Evolutionary conservation across 2,329 filamentous ascomycete species (phyloP).

Genomic region (Onygena corvina): DNA sequence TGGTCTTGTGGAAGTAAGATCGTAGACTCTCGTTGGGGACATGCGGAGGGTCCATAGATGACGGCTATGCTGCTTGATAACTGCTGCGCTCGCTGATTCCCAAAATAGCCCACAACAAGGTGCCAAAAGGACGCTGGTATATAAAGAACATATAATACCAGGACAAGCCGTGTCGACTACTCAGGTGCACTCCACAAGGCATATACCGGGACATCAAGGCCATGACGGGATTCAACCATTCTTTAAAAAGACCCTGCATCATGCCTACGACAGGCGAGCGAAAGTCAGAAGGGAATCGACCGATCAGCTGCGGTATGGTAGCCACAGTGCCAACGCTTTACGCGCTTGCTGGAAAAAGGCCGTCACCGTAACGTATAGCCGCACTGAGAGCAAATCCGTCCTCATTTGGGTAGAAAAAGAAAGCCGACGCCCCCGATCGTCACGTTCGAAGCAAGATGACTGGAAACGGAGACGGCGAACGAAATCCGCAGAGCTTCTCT

Average conservation of each 20-base stretch:
- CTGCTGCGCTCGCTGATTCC: slow-evolving; percentile 45
- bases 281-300: slow-evolving; percentile 20
- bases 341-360: not conserved
- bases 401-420: slow-evolving; percentile 18
- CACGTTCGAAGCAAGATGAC: slow-evolving; percentile 22
- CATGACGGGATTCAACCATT: slow-evolving; percentile 48
- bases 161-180: not conserved
- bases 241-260: slow-evolving; percentile 24
- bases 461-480: slow-evolving; percentile 49
- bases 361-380: slow-evolving; percentile 3
- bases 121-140: not conserved
- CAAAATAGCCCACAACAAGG: slow-evolving; percentile 11
- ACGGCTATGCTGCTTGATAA: slow-evolving; percentile 31
- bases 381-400: slow-evolving; percentile 4
- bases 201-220: slow-evolving; percentile 16
- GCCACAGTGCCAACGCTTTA: slow-evolving; percentile 1
- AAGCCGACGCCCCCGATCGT: slow-evolving; percentile 27
- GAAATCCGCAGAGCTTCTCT: slow-evolving; percentile 61
- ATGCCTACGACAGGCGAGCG: slow-evolving; percentile 23
- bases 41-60: not conserved
- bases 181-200: slow-evolving; percentile 3
- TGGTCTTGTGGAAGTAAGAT: too few relatives aligned
- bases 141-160: not conserved
- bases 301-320: slow-evolving; percentile 28
- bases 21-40: not conserved